A percentile compares a stretch with the other conserved stretches of the same genome.
phyloP scores from a whole-genome alignment of 805 yeast genomes.

The Candida lessepsii region DNA sequence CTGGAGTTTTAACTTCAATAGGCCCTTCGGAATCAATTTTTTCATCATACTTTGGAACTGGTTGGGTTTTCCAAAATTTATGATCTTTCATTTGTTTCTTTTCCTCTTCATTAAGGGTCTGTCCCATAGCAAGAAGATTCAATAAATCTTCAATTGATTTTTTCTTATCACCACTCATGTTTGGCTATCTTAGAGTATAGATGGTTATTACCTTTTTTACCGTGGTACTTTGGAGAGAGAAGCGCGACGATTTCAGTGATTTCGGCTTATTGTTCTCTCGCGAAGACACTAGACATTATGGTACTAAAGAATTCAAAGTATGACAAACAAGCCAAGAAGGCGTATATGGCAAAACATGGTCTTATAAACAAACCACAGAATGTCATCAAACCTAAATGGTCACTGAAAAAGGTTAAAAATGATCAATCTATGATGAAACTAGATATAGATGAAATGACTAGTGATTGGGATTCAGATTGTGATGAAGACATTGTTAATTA shows the following conservation, averaged over 20 bases:
- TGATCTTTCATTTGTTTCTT: slow-evolving; percentile 80
- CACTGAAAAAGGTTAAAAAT: slow-evolving; percentile 25
- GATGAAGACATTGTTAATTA: slow-evolving; percentile 41
- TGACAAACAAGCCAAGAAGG: slow-evolving; percentile 42
- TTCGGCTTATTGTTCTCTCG: too few relatives aligned
- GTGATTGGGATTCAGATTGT: slow-evolving; percentile 37
- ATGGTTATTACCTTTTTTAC: too few relatives aligned
- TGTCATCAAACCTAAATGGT: slow-evolving; percentile 31
- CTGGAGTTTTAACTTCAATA: slow-evolving; percentile 72
- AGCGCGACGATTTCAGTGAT: neutral
- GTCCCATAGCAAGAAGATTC: slow-evolving; percentile 51
- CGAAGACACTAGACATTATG: slow-evolving; percentile 30
- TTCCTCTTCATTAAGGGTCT: slow-evolving; percentile 55
- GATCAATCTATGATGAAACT: slow-evolving; percentile 20
- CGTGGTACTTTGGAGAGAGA: neutral
- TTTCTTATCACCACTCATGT: slow-evolving; percentile 3
- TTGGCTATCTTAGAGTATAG: too few relatives aligned
- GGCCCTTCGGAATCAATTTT: slow-evolving; percentile 72
- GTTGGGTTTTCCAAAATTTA: slow-evolving; percentile 98
- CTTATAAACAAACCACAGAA: slow-evolving; percentile 17
- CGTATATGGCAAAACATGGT: slow-evolving; percentile 43
- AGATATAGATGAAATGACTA: slow-evolving; percentile 31
- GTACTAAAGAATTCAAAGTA: slow-evolving; percentile 44
- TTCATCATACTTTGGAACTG: slow-evolving; percentile 79
- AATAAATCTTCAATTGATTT: slow-evolving; percentile 57